These are phyloP conservation scores for Smittium mucronatum DNA, from an alignment of 371 early-diverging fungal species.

Conservation along the genomic window DNA sequence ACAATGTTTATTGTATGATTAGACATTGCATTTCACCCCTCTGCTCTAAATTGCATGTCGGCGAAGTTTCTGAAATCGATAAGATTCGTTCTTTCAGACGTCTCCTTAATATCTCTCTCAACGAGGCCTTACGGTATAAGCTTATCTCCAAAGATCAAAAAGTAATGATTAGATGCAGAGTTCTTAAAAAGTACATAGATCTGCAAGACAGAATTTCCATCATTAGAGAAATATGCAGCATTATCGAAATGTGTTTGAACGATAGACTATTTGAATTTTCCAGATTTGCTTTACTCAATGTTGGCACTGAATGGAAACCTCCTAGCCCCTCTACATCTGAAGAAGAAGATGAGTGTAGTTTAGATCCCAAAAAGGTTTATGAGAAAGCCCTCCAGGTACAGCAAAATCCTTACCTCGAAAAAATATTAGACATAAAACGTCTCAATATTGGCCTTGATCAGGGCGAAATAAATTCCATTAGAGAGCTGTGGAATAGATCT, in stretches of 20 bases:
- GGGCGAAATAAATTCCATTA: slow-evolving; percentile 22
- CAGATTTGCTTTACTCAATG: slow-evolving; percentile 17
- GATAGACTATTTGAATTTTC: slow-evolving; percentile 22
- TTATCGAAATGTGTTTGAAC: slow-evolving; percentile 23
- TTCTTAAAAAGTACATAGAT: slow-evolving; percentile 23
- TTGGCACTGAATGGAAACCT: slow-evolving; percentile 15
- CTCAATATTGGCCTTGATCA: slow-evolving; percentile 27
- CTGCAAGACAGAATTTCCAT: slow-evolving; percentile 26
- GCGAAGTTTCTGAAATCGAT: slow-evolving; percentile 27
- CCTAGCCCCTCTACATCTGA: not conserved
- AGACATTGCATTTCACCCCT: slow-evolving; percentile 28
- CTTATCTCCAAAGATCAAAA: slow-evolving; percentile 31
- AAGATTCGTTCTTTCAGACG: slow-evolving; percentile 33
- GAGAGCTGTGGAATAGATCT: slow-evolving; percentile 23
- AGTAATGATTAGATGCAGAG: slow-evolving; percentile 22
- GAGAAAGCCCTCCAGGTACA: slow-evolving; percentile 28
- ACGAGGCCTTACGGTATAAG: slow-evolving; percentile 30
- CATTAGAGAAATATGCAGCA: slow-evolving; percentile 25
- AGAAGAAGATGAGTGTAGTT: slow-evolving; percentile 28
- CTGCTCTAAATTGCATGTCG: slow-evolving; percentile 30
- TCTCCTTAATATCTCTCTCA: slow-evolving; percentile 29
- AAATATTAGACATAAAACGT: slow-evolving; percentile 25
- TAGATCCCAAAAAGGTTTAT: slow-evolving; percentile 30
- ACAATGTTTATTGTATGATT: slow-evolving; percentile 21
- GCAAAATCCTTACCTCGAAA: slow-evolving; percentile 26